Base-by-base conservation (phyloP, 1,284 basidiomycete species). In the Veloboletus limbatus region DNA sequence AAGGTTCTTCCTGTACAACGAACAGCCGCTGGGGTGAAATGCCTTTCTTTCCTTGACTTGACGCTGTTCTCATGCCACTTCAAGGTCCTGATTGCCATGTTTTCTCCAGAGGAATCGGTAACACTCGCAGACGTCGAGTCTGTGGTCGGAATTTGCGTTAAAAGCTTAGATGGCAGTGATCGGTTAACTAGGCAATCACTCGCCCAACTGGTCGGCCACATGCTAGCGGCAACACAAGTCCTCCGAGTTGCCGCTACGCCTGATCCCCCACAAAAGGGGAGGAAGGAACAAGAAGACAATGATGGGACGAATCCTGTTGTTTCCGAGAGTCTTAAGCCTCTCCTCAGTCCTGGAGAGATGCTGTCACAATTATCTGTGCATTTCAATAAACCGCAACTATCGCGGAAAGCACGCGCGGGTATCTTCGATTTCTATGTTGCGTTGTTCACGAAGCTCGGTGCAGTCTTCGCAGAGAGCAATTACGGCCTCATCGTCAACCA, bases 351-450 rank as follows among this genome's bases (percentile, higher is more conserved):
- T 0, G 69, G 71, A 7, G 92, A 95, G 56, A 97, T 97, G 92
- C 71, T 99, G 25, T 68, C 68, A 20, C 80, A 85, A 42, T 75
- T 98, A 4, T 92, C 92, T 0, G 67, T 66, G 0, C 85, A 87
- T 24, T 92, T 94, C 71, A 92, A 91, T 69, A 89, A 86, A 58
- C 70, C 79, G 6, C 75, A 80, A 35, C 63, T 79, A 0, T 76
- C 84, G 1, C 81, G 88, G 43, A 86, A 85, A 65, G 79, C 81
- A 2, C 80, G 88, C 18, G 84, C 92, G 31, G 93, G 92, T 6
- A 78, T 98, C 26, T 86, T 97, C 61, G 92, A 97, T 57, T 86
- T 92, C 54, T 98, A 98, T 60, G 79, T 84, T 2, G 81, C 88
- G 0, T 69, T 97, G 2, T 76, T 98, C 46, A 79, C 78, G 1